These are phyloP conservation scores for Peronospora belbahrii DNA, from an alignment of 352 stramenopile species.

Conservation along the genomic window DNA sequence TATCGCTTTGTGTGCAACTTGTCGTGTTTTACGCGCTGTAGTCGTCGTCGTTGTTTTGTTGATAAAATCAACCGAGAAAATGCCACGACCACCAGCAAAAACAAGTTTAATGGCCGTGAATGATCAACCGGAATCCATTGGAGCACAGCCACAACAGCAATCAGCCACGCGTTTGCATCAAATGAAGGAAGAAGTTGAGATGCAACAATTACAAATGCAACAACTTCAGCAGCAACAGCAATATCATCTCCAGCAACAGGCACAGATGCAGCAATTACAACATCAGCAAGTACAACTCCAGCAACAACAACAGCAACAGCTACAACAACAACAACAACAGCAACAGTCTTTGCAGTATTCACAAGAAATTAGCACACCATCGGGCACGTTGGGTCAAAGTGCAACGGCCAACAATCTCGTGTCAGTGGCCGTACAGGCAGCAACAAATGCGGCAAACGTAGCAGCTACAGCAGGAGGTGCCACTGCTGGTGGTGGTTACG, in stretches of 20 bases:
- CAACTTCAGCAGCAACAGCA: slow-evolving; percentile 31
- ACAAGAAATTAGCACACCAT: slow-evolving; percentile 14
- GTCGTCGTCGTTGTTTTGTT: too few relatives aligned
- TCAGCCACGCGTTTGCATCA: slow-evolving; percentile 16
- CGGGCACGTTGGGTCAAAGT: slow-evolving; percentile 26
- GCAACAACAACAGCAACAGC: slow-evolving; percentile 17
- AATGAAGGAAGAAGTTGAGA: slow-evolving; percentile 24
- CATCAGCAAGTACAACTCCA: slow-evolving; percentile 14
- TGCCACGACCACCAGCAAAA: slow-evolving; percentile 23
- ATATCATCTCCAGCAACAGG: slow-evolving; percentile 26
- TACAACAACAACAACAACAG: slow-evolving; percentile 25
- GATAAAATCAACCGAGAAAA: slow-evolving; percentile 8
- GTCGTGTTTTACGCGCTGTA: too few relatives aligned
- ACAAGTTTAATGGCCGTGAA: slow-evolving; percentile 10
- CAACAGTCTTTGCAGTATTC: slow-evolving; percentile 36
- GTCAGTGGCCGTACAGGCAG: slow-evolving; percentile 33
- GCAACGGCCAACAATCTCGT: slow-evolving; percentile 33
- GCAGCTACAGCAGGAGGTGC: slow-evolving; percentile 19
- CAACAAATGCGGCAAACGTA: slow-evolving; percentile 28
- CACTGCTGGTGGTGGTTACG: slow-evolving; percentile 31
- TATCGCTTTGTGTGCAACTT: too few relatives aligned
- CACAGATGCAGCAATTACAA: slow-evolving; percentile 23
- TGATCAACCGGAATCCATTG: slow-evolving; percentile 7
- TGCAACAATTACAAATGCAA: slow-evolving; percentile 27
- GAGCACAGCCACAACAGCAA: slow-evolving; percentile 5